phyloP scores from a whole-genome alignment of 2,329 filamentous ascomycete genomes.

The Xylaria digitata region DNA sequence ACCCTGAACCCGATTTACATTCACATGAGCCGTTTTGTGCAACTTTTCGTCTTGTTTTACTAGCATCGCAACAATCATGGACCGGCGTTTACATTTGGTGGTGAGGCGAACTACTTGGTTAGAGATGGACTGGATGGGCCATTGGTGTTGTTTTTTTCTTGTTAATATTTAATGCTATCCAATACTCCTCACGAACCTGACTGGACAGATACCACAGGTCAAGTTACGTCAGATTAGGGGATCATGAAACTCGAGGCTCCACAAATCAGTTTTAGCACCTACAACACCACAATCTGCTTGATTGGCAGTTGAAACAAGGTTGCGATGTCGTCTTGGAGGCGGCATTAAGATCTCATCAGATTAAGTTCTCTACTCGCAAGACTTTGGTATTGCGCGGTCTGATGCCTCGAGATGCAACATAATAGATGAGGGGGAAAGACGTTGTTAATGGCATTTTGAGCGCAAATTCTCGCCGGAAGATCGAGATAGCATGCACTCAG shows the following conservation, averaged over 20 bases:
- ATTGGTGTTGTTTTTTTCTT: slow-evolving; percentile 21
- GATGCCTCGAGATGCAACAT: background rate
- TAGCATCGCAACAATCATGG: slow-evolving; percentile 39
- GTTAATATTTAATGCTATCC: slow-evolving; percentile 39
- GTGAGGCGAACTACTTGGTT: slow-evolving; percentile 27
- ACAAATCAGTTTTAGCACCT: background rate
- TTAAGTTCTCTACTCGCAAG: background rate
- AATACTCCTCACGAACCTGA: background rate
- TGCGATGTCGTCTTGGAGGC: background rate
- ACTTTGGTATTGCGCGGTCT: background rate
- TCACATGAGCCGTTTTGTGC: slow-evolving; percentile 9
- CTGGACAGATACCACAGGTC: background rate
- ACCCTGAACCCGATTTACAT: slow-evolving; percentile 5
- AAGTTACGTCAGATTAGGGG: slow-evolving; percentile 4
- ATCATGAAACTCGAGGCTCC: background rate
- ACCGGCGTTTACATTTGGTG: slow-evolving; percentile 37
- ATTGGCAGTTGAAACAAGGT: background rate
- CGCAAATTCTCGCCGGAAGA: background rate
- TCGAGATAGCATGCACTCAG: slow-evolving; percentile 9
- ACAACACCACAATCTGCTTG: background rate
- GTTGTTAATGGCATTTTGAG: background rate
- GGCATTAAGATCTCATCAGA: background rate
- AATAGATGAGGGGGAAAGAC: background rate
- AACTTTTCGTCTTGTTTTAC: slow-evolving; percentile 29
- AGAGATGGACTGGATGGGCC: slow-evolving; percentile 34